Conservation (phyloP, 192 early-diverging fungal species). For the Spinellus fusiger region DNA sequence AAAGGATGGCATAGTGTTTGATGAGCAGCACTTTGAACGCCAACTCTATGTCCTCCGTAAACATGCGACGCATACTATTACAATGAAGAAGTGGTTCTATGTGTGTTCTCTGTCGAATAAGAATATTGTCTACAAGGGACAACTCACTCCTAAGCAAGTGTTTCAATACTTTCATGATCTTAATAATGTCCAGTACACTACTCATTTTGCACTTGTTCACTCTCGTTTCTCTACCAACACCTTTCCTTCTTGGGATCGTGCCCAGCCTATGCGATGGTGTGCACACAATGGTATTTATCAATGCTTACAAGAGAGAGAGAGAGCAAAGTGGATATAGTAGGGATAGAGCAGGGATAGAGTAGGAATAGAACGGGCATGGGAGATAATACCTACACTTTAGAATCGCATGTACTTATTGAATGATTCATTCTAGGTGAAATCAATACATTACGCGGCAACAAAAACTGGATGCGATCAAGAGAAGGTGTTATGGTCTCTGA, state of each 20-base stretch:
- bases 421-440: conserved; percentile 70
- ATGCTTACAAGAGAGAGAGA: not conserved
- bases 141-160: conserved; percentile 90
- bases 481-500: conserved; percentile 90
- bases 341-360: too few relatives aligned
- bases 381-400: not conserved
- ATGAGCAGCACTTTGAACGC: conserved; percentile 67
- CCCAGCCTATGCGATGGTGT: conserved; percentile 96
- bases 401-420: not conserved
- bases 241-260: conserved; percentile 98
- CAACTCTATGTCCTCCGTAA: conserved; percentile 90
- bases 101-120: conserved; percentile 92
- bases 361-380: too few relatives aligned
- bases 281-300: conserved; percentile 86
- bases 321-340: too few relatives aligned
- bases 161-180: conserved; percentile 92
- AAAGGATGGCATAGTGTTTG: conserved; percentile 35
- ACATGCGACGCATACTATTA: conserved; percentile 80
- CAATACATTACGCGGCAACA: conserved; percentile 97
- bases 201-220: conserved; percentile 96
- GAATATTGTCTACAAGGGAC: conserved; percentile 97
- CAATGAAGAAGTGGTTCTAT: conserved; percentile 90
- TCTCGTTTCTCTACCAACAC: conserved; percentile 99
- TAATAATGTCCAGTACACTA: conserved; percentile 69
- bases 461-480: conserved; percentile 99